Conservation (phyloP, 768 basidiomycete genomes). For the Coprinopsis marcescibilis region DNA sequence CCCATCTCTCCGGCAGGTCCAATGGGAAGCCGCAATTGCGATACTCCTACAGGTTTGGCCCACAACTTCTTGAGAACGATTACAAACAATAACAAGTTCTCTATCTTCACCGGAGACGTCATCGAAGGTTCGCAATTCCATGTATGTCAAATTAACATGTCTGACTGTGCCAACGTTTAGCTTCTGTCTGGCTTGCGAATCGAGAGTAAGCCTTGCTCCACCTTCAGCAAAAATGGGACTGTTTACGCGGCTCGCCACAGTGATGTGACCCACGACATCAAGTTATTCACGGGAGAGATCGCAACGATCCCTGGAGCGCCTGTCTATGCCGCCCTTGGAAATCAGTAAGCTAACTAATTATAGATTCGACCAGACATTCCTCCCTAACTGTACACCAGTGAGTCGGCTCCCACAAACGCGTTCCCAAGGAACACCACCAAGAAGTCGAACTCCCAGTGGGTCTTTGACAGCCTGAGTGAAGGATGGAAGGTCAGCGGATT, state of each 20-base stretch:
- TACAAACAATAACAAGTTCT: conserved; percentile 36
- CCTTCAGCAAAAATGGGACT: neutral
- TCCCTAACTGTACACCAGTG: conserved; percentile 28
- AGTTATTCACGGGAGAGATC: conserved; percentile 43
- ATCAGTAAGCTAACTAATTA: conserved; percentile 33
- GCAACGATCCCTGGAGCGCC: conserved; percentile 31
- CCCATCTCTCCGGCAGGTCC: conserved; percentile 41
- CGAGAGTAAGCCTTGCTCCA: conserved; percentile 18
- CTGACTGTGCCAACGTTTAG: conserved; percentile 20
- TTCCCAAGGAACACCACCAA: conserved; percentile 47
- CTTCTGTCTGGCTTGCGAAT: conserved; percentile 45
- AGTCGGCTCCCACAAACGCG: conserved; percentile 50
- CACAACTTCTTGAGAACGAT: conserved; percentile 38
- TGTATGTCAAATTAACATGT: neutral
- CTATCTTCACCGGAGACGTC: conserved; percentile 63
- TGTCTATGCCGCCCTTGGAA: conserved; percentile 48
- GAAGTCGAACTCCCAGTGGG: conserved; percentile 42
- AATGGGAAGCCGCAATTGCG: conserved; percentile 45
- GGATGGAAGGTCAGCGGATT: conserved; percentile 40
- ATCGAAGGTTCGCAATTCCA: conserved; percentile 40
- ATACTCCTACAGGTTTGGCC: conserved; percentile 42
- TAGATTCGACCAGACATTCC: neutral
- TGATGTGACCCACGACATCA: conserved; percentile 38
- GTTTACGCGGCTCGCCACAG: conserved; percentile 19
- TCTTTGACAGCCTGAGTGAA: conserved; percentile 45